Percentiles rank a stretch among this genome's conserved stretches.
These are phyloP conservation scores for Hymenoscyphus infarciens DNA, from an alignment of 2,329 filamentous ascomycete species.

Conservation along the genomic window DNA sequence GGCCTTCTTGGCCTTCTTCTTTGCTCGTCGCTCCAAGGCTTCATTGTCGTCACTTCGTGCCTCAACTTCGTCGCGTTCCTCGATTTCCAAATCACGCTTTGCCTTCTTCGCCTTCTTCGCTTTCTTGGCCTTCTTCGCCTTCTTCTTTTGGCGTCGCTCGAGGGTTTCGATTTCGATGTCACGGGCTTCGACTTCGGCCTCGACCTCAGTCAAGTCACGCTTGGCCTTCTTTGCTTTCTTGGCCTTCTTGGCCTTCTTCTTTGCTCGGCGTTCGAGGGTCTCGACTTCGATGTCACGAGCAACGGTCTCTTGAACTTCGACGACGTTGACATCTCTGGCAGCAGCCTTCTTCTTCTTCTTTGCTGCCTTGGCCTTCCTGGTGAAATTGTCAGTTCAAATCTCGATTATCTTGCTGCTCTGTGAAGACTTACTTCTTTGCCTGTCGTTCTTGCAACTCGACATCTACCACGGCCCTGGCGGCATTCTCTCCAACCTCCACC, in stretches of 20 bases:
- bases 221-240: neutral
- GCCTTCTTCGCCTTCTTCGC: neutral
- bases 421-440: neutral
- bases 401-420: neutral
- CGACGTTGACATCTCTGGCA: neutral
- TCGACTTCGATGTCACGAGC: neutral
- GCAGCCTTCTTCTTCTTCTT: conserved; percentile 5
- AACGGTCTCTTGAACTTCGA: neutral
- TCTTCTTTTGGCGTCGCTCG: neutral
- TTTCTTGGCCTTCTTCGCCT: neutral
- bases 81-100: neutral
- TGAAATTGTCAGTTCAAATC: neutral
- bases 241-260: neutral
- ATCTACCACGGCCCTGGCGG: neutral
- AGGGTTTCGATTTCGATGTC: neutral
- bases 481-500: conserved; percentile 7
- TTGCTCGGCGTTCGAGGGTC: neutral
- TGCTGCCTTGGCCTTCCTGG: neutral
- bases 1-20: neutral
- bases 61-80: neutral
- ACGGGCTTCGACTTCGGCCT: neutral
- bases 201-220: neutral
- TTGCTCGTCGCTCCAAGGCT: neutral
- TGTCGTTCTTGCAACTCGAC: neutral
- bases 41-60: too few relatives aligned